Conservation (phyloP, 1,284 basidiomycete genomes). For the Microbotryum scabiosae region DNA sequence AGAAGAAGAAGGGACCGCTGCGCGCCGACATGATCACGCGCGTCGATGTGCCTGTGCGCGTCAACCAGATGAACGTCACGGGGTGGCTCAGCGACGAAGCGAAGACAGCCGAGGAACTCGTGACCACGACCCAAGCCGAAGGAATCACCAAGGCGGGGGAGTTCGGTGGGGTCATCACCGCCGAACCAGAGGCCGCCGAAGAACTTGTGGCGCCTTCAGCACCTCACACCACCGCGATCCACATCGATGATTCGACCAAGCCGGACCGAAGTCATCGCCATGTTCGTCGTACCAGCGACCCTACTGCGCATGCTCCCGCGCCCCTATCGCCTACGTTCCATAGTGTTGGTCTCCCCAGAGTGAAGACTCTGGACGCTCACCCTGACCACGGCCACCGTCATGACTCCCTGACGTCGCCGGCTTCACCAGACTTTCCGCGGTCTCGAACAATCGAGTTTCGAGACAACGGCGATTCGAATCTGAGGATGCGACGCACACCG, state of each 20-base stretch:
- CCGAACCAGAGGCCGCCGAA: neutral
- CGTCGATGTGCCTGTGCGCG: slow-evolving; percentile 62
- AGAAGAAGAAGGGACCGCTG: slow-evolving; percentile 44
- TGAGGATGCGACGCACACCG: slow-evolving; percentile 15
- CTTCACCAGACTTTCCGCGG: slow-evolving; percentile 44
- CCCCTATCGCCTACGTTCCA: rapidly evolving
- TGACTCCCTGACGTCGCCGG: neutral
- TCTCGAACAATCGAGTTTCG: slow-evolving; percentile 54
- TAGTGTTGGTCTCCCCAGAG: neutral
- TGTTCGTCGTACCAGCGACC: slow-evolving; percentile 22
- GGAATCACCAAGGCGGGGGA: neutral
- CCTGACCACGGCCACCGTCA: slow-evolving; percentile 3
- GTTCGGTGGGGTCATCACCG: neutral
- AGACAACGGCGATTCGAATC: slow-evolving; percentile 31
- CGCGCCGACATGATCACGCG: slow-evolving; percentile 76
- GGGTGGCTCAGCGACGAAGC: slow-evolving; percentile 35
- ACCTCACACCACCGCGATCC: slow-evolving; percentile 4
- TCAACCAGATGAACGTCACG: slow-evolving; percentile 66
- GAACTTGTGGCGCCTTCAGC: neutral
- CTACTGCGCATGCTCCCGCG: slow-evolving; percentile 7
- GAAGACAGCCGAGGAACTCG: neutral
- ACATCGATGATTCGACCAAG: slow-evolving; percentile 20
- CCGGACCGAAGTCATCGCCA: slow-evolving; percentile 7
- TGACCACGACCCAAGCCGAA: neutral
- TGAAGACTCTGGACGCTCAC: slow-evolving; percentile 11